Evolutionary conservation across 2,329 filamentous ascomycete genomes (phyloP).

Genomic region (Talaromyces sp.): DNA sequence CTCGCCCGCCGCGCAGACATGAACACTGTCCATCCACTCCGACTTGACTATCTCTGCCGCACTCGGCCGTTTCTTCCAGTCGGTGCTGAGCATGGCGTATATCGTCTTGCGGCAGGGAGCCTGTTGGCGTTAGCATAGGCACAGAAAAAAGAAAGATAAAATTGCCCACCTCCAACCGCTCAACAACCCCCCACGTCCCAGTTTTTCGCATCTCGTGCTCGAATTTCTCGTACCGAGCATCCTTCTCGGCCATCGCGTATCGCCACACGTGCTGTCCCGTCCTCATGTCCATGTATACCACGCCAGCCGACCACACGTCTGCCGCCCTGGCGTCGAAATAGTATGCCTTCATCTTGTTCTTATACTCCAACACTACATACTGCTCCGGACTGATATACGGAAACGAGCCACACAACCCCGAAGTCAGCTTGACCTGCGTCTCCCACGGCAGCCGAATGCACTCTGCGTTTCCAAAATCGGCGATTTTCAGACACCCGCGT

Average conservation of each 20-base stretch:
- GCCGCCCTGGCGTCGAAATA: constrained; percentile 86
- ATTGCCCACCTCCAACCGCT: constrained; percentile 69
- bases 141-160: not conserved
- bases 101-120: constrained; percentile 87
- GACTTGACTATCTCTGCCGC: constrained; percentile 84
- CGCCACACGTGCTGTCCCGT: constrained; percentile 87
- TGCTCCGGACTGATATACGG: constrained; percentile 89
- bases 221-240: constrained; percentile 82
- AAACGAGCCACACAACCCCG: constrained; percentile 81
- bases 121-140: constrained; percentile 38
- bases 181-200: constrained; percentile 80
- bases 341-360: constrained; percentile 45
- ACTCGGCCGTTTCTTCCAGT: constrained; percentile 73
- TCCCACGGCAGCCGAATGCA: constrained; percentile 96
- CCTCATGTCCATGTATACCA: constrained; percentile 94
- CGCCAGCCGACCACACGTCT: constrained; percentile 89
- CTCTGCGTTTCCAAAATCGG: constrained; percentile 66
- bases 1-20: constrained; percentile 80
- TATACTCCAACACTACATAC: constrained; percentile 44
- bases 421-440: constrained; percentile 84
- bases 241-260: constrained; percentile 78
- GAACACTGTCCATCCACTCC: constrained; percentile 86
- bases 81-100: constrained; percentile 87
- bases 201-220: constrained; percentile 77
- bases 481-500: constrained; percentile 55